Evolutionary conservation across 140 eudicot genomes (phyloP).

Genomic region (Erigeron philadelphicus): DNA sequence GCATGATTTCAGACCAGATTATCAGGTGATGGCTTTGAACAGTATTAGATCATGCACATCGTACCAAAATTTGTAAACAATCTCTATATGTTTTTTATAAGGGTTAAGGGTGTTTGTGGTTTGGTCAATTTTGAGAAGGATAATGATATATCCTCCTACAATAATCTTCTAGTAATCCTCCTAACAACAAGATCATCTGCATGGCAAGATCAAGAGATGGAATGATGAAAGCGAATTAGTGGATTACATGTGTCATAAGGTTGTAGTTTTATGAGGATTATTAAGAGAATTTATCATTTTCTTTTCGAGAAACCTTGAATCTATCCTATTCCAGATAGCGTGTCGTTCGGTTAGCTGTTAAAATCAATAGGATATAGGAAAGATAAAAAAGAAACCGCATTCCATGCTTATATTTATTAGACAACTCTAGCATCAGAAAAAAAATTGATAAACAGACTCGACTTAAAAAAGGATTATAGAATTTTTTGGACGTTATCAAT

Average conservation of each 20-base stretch:
- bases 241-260: too few species aligned
- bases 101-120: slow-evolving; percentile 2
- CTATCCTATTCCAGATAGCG: background rate
- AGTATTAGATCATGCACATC: slow-evolving; percentile 15
- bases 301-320: too few species aligned
- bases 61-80: background rate
- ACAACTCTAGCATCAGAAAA: background rate
- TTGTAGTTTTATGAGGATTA: too few species aligned
- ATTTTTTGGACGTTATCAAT: background rate
- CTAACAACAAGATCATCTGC: too few species aligned
- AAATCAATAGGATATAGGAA: background rate
- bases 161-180: too few species aligned
- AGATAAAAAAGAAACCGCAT: background rate
- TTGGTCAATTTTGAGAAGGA: background rate
- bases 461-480: background rate
- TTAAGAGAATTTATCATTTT: too few species aligned
- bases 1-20: slow-evolving; percentile 99
- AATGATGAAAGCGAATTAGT: too few species aligned
- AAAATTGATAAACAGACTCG: background rate
- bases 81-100: background rate
- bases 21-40: slow-evolving; percentile 55
- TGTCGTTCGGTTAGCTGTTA: background rate
- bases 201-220: too few species aligned
- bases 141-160: too few species aligned
- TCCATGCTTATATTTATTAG: background rate